These are phyloP conservation scores for Botrytis fragariae DNA, from an alignment of 2,329 filamentous ascomycete genomes.

Conservation along the genomic window DNA sequence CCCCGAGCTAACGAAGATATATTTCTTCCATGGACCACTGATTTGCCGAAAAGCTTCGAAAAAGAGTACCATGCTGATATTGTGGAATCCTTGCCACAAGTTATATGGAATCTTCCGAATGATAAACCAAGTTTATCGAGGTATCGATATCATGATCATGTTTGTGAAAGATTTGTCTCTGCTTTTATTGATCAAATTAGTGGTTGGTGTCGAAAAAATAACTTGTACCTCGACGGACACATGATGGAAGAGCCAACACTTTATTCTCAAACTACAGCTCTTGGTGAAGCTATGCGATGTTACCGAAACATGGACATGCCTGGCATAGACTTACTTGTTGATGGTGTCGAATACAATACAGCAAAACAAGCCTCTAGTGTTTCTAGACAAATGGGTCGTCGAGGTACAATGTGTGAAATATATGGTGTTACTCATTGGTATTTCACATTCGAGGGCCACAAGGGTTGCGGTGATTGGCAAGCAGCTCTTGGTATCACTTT, in stretches of 20 bases:
- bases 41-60: conserved; percentile 34
- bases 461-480: conserved; percentile 40
- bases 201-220: conserved; percentile 36
- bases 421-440: conserved; percentile 39
- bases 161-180: conserved; percentile 38
- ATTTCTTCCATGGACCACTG: conserved; percentile 38
- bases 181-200: conserved; percentile 38
- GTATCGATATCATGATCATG: conserved; percentile 39
- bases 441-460: conserved; percentile 39
- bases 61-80: conserved; percentile 32
- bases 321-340: conserved; percentile 38
- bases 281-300: conserved; percentile 40
- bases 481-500: conserved; percentile 40
- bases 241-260: conserved; percentile 40
- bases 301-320: conserved; percentile 38
- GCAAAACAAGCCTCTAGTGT: conserved; percentile 39
- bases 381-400: conserved; percentile 35
- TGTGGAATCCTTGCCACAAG: conserved; percentile 33
- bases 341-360: conserved; percentile 39
- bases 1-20: conserved; percentile 33
- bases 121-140: conserved; percentile 32
- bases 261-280: conserved; percentile 35
- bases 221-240: conserved; percentile 36
- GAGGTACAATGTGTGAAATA: conserved; percentile 37
- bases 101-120: conserved; percentile 38